phyloP scores from a whole-genome alignment of 1,139 yeast species.

The Scheffersomyces lignicola region DNA sequence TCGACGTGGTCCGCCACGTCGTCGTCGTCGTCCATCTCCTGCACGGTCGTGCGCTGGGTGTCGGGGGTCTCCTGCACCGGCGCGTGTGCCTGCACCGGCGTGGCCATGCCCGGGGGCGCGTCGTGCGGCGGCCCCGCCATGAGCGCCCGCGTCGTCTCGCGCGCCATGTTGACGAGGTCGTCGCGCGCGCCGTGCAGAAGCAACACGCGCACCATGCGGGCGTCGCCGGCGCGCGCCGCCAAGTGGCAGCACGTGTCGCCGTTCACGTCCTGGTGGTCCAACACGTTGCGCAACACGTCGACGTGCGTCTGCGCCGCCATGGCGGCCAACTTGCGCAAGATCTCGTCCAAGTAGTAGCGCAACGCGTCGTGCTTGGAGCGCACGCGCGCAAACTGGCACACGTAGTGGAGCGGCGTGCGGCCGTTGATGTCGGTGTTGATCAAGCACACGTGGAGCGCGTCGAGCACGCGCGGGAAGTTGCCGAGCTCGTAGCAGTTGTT shows the following conservation, averaged over 20 bases:
- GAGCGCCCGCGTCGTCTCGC: conserved; percentile 38
- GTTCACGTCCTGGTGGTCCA: conserved; percentile 67
- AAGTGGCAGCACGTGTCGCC: conserved; percentile 72
- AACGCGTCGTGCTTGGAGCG: conserved; percentile 48
- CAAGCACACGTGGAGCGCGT: conserved; percentile 66
- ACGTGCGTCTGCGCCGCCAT: conserved; percentile 32
- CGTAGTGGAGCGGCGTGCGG: conserved; percentile 71
- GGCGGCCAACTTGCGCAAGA: conserved; percentile 37
- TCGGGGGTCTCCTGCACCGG: conserved; percentile 42
- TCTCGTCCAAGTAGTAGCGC: conserved; percentile 36
- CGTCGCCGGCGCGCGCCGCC: conserved; percentile 49
- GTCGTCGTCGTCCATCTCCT: conserved; percentile 41
- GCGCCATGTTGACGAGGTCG: conserved; percentile 40
- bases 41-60: conserved; percentile 47
- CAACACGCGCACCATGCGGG: conserved; percentile 39
- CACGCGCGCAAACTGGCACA: conserved; percentile 60
- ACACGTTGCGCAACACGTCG: conserved; percentile 57
- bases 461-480: conserved; percentile 71
- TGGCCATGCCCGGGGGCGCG: conserved; percentile 24
- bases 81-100: conserved; percentile 38
- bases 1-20: conserved; percentile 32
- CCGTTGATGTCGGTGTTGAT: conserved; percentile 73
- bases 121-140: conserved; percentile 18
- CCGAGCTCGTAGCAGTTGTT: conserved; percentile 83
- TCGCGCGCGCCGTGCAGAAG: conserved; percentile 50